Evolutionary conservation across 768 basidiomycete genomes (phyloP).

Genomic region (Xerocomus brunneocitrinus): DNA sequence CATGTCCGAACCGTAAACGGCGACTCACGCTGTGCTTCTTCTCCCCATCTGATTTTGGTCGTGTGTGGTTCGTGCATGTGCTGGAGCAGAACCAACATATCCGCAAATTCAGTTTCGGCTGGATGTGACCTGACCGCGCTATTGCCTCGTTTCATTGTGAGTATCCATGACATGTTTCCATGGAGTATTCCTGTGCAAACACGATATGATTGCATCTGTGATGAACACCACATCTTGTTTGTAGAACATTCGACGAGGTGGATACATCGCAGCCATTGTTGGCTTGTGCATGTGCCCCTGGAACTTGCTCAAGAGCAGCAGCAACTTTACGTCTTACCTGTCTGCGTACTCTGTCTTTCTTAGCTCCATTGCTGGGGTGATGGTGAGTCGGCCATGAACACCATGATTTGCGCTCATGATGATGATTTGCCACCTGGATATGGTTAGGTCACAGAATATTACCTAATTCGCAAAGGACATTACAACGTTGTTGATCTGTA

Average conservation of each 20-base stretch:
- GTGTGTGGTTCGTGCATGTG: constrained; percentile 3
- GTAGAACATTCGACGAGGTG: constrained; percentile 79
- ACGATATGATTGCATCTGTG: constrained; percentile 1
- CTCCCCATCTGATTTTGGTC: constrained; percentile 1
- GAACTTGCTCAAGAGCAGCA: constrained; percentile 70
- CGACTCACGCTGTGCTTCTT: constrained; percentile 7
- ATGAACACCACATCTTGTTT: background rate
- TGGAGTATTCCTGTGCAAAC: background rate
- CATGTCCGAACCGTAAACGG: constrained; percentile 11
- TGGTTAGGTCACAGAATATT: constrained; percentile 71
- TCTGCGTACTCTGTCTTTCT: constrained; percentile 80
- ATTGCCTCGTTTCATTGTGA: constrained; percentile 67
- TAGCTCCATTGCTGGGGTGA: constrained; percentile 76
- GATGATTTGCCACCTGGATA: background rate
- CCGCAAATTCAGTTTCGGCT: constrained; percentile 78
- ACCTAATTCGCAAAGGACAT: constrained; percentile 63
- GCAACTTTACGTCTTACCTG: constrained; percentile 75
- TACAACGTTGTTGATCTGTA: constrained; percentile 74
- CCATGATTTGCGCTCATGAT: background rate
- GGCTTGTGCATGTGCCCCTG: constrained; percentile 74
- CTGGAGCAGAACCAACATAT: constrained; percentile 63
- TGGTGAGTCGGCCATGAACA: constrained; percentile 40
- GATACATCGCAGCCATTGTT: constrained; percentile 76
- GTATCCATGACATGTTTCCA: constrained; percentile 18
- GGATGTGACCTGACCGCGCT: constrained; percentile 81